Percentiles rank a stretch among this genome's conserved stretches.
Conservation (phyloP, 441 rosid species). For the Mallotus japonicus region DNA sequence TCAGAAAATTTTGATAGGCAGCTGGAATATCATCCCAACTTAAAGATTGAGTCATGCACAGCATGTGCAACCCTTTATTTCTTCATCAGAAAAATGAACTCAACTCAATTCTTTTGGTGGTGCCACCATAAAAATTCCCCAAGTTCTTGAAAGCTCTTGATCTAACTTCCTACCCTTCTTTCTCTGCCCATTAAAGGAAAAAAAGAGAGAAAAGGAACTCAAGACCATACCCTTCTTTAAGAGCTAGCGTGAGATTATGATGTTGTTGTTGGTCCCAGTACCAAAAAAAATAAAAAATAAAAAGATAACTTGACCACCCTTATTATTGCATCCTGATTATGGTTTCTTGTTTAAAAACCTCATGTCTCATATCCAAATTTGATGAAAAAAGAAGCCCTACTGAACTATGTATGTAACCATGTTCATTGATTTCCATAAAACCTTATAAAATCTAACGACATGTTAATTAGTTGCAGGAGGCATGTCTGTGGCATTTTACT, state of each 20-base stretch:
- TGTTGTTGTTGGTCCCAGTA: background rate
- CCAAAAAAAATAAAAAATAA: no score
- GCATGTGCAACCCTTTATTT: conserved; percentile 26
- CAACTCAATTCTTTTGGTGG: conserved; percentile 14
- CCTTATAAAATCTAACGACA: no score
- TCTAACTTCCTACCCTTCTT: background rate
- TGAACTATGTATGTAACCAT: no score
- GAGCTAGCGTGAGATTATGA: background rate
- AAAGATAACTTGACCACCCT: background rate
- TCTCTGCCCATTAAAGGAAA: conserved; percentile 2
- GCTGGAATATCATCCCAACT: background rate
- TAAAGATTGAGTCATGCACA: conserved; percentile 5
- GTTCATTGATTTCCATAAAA: no score
- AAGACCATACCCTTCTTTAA: background rate
- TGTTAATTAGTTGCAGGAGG: background rate
- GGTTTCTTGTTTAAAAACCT: no score
- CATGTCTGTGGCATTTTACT: background rate
- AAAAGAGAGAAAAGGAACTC: background rate
- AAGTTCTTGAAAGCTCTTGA: background rate
- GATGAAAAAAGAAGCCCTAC: no score
- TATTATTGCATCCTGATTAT: background rate
- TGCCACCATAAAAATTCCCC: background rate
- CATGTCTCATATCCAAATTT: no score
- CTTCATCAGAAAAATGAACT: conserved; percentile 12
- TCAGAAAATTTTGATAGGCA: no score